Conservation (phyloP, 1,139 yeast species). For the Kluyveromyces marxianus region DNA sequence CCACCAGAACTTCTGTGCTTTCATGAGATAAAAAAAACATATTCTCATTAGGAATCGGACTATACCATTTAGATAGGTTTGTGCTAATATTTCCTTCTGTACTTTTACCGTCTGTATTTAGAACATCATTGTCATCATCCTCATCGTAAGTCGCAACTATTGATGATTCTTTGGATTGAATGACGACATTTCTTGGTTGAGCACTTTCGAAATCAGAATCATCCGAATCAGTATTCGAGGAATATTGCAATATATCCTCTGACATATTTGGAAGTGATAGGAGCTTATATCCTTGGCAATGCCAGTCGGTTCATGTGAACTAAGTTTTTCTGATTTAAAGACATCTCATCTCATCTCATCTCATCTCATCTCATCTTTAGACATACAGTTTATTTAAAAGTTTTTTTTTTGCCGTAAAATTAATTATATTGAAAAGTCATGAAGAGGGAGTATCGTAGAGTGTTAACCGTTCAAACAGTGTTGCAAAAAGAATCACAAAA, state of each 20-base stretch:
- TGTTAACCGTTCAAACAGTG: too few species aligned
- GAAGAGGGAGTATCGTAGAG: too few species aligned
- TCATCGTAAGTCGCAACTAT: slow-evolving; percentile 1
- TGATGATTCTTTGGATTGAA: not conserved
- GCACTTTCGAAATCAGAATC: not conserved
- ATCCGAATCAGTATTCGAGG: not conserved
- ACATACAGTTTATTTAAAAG: too few species aligned
- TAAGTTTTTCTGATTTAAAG: too few species aligned
- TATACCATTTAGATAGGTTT: not conserved
- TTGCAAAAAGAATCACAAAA: too few species aligned
- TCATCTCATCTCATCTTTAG: not conserved
- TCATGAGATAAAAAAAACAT: slow-evolving; percentile 7
- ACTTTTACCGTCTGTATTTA: not conserved
- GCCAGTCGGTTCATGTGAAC: too few species aligned
- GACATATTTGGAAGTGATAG: not conserved
- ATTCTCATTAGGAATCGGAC: slow-evolving; percentile 6
- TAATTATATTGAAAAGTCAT: too few species aligned
- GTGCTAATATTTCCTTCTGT: not conserved
- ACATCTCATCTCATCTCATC: not conserved
- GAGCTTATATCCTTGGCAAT: too few species aligned
- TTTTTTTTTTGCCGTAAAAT: not conserved
- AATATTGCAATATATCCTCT: not conserved
- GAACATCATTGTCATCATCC: not conserved
- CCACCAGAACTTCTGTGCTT: slow-evolving; percentile 9
- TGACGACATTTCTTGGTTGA: not conserved